Conservation (phyloP, 192 early-diverging fungal genomes). For the Pilaira anomala region DNA sequence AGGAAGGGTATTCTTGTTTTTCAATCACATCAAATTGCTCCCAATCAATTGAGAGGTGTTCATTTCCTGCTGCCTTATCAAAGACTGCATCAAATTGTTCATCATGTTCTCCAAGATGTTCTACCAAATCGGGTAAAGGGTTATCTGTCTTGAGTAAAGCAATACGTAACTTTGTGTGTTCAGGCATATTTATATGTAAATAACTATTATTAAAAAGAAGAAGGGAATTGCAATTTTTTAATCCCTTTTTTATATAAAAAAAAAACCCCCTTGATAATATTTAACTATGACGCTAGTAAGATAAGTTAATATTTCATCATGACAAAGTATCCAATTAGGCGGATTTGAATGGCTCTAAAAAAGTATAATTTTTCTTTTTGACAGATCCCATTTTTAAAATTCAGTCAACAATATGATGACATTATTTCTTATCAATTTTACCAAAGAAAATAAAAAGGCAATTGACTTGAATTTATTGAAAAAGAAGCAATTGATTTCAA, state of each 20-base stretch:
- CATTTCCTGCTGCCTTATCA: conserved; percentile 23
- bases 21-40: conserved; percentile 42
- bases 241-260: background rate
- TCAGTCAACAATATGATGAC: too few relatives aligned
- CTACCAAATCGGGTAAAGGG: conserved; percentile 40
- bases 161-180: conserved; percentile 22
- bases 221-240: background rate
- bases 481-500: too few relatives aligned
- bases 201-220: background rate
- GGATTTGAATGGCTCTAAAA: too few relatives aligned
- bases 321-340: too few relatives aligned
- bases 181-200: background rate
- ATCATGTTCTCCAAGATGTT: conserved; percentile 45
- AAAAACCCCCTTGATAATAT: too few relatives aligned
- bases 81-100: conserved; percentile 37
- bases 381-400: too few relatives aligned
- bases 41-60: conserved; percentile 21
- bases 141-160: conserved; percentile 50
- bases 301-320: too few relatives aligned
- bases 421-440: too few relatives aligned
- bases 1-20: conserved; percentile 37
- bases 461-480: too few relatives aligned
- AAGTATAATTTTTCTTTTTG: too few relatives aligned
- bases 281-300: too few relatives aligned
- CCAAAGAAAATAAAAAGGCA: too few relatives aligned